Evolutionary conservation across 345 rosid species (phyloP), one percentile per base, ranked within the genome.

Genomic region (Cochlearia excelsa): DNA sequence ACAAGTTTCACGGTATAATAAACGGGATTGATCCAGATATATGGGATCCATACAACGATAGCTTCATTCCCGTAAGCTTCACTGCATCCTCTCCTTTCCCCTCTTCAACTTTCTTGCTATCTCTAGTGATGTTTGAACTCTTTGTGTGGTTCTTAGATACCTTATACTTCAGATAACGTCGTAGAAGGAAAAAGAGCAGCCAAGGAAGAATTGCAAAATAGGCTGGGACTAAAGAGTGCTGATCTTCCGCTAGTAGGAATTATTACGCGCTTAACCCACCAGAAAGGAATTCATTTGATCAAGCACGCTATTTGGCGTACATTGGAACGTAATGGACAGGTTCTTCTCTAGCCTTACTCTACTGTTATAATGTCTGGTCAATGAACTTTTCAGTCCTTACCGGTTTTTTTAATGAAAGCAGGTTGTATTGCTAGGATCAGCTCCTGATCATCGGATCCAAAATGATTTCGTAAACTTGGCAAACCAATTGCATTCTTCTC

Each of bases 381-480:
- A 37, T 57, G 52, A 34, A 28, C 31, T 35, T 7, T 43, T 33
- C 70, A 59, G 40, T 54, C 67, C 56, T 51, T 58, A 7, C 30
- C 2, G 1, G 46, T 58, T 27, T 38, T 54, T 69, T 63, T 50
- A 16, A 16, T 76, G 57, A 69, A 68, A 52, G 30, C 82, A 87
- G 96, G 93, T 88, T 76, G 85, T 88, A 11, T 70, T 92, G 83
- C 79, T 92, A 68, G 98, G 96, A 59, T 88, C 96, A 61, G 96
- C 96, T 64, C 98, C 98, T 1, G 98, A 92, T 80, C 98, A 90
- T 69, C 82, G 89, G 43, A 84, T 88, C 51, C 98, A 92, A 64
- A 86, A 82, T 62, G 98, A 92, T 72, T 92, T 92, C 26, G 95
- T 84, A 46, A 73, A 77, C 77, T 79, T 92, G 61, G 85, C 96